Percentiles rank a stretch among this genome's conserved stretches.
Evolutionary conservation across 305 asterid genomes (phyloP).

Genomic region (Fraxinus ornus): DNA sequence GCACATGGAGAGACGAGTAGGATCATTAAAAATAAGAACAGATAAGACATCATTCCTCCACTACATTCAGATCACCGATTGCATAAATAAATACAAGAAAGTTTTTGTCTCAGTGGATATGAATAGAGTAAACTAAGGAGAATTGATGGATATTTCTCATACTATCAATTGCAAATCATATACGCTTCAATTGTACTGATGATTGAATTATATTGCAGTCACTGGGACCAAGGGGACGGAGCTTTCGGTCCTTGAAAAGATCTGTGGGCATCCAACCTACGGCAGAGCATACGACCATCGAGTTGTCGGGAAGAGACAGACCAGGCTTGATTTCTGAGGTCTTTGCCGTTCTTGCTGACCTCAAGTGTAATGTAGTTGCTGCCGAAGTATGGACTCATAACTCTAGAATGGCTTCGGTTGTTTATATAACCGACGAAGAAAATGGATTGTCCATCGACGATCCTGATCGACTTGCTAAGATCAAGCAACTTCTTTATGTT

Average conservation of each 20-base stretch:
- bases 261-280: slow-evolving; percentile 65
- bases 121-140: not conserved
- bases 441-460: slow-evolving; percentile 52
- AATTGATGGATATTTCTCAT: not conserved
- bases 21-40: not conserved
- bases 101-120: not conserved
- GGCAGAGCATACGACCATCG: slow-evolving; percentile 61
- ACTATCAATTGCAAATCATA: not conserved
- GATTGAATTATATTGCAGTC: slow-evolving; percentile 39
- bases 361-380: slow-evolving; percentile 63
- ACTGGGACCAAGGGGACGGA: slow-evolving; percentile 45
- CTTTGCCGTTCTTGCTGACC: slow-evolving; percentile 76
- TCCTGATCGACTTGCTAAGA: slow-evolving; percentile 53
- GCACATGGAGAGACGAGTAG: not conserved
- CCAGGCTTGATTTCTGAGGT: slow-evolving; percentile 82
- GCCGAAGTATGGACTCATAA: slow-evolving; percentile 95
- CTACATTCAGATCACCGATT: not conserved
- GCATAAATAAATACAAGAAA: not conserved
- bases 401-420: slow-evolving; percentile 82
- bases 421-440: slow-evolving; percentile 66
- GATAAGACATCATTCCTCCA: not conserved
- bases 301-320: slow-evolving; percentile 69
- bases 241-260: slow-evolving; percentile 50
- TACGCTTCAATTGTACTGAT: not conserved
- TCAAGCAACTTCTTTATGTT: slow-evolving; percentile 58